Percentiles rank a stretch among this genome's conserved stretches.
Evolutionary conservation across 176 grass and related monocot genomes (phyloP).

Genomic region (Alloteropsis semialata): DNA sequence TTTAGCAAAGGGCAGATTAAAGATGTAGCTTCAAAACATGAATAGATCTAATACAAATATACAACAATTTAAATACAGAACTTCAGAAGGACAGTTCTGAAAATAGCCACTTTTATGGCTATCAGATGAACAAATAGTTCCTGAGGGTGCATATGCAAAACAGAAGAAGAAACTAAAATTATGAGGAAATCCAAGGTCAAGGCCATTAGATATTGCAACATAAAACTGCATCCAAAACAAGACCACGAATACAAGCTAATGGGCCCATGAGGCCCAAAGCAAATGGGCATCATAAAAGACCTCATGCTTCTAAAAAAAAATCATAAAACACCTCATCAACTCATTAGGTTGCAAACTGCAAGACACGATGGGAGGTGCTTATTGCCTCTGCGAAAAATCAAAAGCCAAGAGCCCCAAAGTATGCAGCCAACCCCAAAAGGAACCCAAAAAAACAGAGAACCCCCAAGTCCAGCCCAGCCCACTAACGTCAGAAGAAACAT

Average conservation of each 20-base stretch:
- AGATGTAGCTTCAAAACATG: neutral
- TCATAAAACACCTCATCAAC: conserved; percentile 1
- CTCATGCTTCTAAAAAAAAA: no score
- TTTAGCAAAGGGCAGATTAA: neutral
- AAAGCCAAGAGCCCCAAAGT: neutral
- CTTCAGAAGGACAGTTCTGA: conserved; percentile 22
- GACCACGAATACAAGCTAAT: conserved; percentile 18
- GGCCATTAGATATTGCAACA: conserved; percentile 17
- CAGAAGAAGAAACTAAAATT: conserved; percentile 28
- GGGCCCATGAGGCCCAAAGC: conserved; percentile 12
- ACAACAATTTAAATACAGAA: conserved; percentile 18
- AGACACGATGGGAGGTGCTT: neutral
- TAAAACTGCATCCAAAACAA: conserved; percentile 27
- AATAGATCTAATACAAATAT: neutral
- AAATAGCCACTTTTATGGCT: conserved; percentile 5
- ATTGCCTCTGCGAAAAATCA: neutral
- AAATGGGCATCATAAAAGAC: conserved; percentile 25
- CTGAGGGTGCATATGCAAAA: conserved; percentile 38
- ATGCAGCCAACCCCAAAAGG: conserved; percentile 22
- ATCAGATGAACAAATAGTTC: neutral
- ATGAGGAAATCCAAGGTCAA: conserved; percentile 21
- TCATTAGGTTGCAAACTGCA: conserved; percentile 16
- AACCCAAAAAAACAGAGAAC: conserved; percentile 8
- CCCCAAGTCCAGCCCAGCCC: conserved; percentile 8
- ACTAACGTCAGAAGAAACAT: conserved; percentile 13